Evolutionary conservation across 1,139 yeast species (phyloP).

Genomic region (Saccharomyces hybrid): DNA sequence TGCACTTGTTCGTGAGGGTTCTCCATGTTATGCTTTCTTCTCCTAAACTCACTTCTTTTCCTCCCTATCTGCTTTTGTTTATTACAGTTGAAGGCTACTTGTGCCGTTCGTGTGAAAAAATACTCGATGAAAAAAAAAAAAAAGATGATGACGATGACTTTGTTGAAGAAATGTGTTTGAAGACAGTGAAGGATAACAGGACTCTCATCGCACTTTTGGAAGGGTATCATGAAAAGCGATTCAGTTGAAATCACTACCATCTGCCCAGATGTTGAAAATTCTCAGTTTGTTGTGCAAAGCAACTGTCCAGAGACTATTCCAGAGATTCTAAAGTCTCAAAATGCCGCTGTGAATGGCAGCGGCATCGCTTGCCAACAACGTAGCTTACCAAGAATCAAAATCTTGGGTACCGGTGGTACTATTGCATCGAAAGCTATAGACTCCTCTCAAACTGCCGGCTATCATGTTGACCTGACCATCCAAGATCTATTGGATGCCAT

Average conservation of each 20-base stretch:
- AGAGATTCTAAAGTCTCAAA: constrained; percentile 5
- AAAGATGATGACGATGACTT: neutral
- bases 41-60: neutral
- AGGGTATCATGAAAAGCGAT: constrained; percentile 21
- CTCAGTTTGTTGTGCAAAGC: constrained; percentile 25
- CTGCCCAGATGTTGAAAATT: constrained; percentile 28
- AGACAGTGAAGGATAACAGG: neutral
- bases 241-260: constrained; percentile 29
- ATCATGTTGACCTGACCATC: constrained; percentile 57
- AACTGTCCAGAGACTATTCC: constrained; percentile 6
- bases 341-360: constrained; percentile 1
- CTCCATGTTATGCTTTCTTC: constrained; percentile 43
- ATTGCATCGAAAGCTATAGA: constrained; percentile 58
- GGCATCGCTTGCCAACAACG: constrained; percentile 12
- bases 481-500: constrained; percentile 51
- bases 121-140: neutral
- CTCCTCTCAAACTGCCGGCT: constrained; percentile 58
- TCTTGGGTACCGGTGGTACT: constrained; percentile 68
- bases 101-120: neutral
- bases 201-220: neutral
- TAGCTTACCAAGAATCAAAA: constrained; percentile 41
- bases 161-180: neutral
- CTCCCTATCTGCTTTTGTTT: neutral
- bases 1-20: constrained; percentile 89
- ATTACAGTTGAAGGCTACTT: neutral